Base-by-base conservation (phyloP, 352 stramenopile species). In the Phytophthora vignae region DNA sequence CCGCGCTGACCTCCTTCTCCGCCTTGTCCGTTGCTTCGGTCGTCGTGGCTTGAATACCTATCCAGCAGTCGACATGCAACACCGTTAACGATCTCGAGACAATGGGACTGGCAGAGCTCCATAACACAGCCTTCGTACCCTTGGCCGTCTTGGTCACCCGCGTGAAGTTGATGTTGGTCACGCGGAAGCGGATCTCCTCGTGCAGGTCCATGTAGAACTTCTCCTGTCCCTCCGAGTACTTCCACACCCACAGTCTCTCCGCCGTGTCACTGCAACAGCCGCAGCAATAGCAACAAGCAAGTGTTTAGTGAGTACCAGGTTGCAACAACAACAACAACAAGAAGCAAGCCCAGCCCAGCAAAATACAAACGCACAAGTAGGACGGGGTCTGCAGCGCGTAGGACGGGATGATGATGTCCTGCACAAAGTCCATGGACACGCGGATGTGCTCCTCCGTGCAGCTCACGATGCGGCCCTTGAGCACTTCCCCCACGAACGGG, bases 161-260 rank as follows among this genome's bases (percentile, higher is more conserved):
- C n/a, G 89, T 96, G 56, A 95, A 96, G 76, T 94, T 96, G 73
- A 96, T 95, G 66, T 90, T 96, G 44, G 89, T 96, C 46, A 96
- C 87, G 25, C 89, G 87, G 56, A 96, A 96, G 55, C 89, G 85
- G 60, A 96, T 92, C 64, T 96, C 89, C 64, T 96, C 89, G 69
- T 96, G 85, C 69, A 96, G 67, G 65, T 96, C 88, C 89, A 96
- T 96, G 71, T 92, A 95, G 67, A 95, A 94, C 50, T 93, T 94
- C 59, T 94, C 85, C 81, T 94, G 84, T n/a, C 81, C 84, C 25
- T 94, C 87, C 25, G 85, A 90, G 73, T 94, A 96, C 64, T 94
- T 96, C 89, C 89, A 96, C 25, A 95, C 87, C 89, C 89, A 96
- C 4, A 96, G 69, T 2, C 85, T 78, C 70, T 96, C 89, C 0